Evolutionary conservation across 345 rosid genomes (phyloP).

Genomic region (Arabidopsis arenosa): DNA sequence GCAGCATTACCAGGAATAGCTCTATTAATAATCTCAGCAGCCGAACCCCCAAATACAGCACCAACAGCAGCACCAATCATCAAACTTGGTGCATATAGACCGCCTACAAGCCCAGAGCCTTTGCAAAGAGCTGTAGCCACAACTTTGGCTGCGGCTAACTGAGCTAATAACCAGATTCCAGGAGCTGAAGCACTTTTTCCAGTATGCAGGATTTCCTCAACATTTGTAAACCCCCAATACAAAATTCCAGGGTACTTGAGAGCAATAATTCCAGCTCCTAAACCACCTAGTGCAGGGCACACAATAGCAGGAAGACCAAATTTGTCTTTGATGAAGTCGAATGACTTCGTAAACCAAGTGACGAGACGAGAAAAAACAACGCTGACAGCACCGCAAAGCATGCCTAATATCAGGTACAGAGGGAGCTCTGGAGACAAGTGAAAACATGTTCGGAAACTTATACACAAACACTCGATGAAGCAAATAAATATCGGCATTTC

Average conservation of each 20-base stretch:
- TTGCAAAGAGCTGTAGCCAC: conserved; percentile 94
- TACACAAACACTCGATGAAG: not conserved
- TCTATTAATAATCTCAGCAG: conserved; percentile 84
- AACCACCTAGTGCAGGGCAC: conserved; percentile 96
- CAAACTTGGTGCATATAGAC: conserved; percentile 96
- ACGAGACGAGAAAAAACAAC: conserved; percentile 86
- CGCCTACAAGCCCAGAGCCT: conserved; percentile 98
- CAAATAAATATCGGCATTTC: not conserved
- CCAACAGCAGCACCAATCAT: conserved; percentile 99
- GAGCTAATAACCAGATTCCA: conserved; percentile 93
- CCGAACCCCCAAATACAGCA: conserved; percentile 98
- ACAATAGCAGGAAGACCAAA: conserved; percentile 89
- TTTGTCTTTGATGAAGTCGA: conserved; percentile 75
- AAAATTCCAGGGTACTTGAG: conserved; percentile 96
- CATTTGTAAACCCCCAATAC: conserved; percentile 99
- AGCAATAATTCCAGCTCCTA: conserved; percentile 97
- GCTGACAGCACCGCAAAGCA: conserved; percentile 95
- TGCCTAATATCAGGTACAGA: conserved; percentile 92
- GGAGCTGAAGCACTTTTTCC: conserved; percentile 98
- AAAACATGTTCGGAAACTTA: conserved; percentile 26
- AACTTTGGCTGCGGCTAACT: conserved; percentile 93
- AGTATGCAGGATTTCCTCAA: conserved; percentile 94
- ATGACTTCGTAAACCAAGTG: conserved; percentile 80
- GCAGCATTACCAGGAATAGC: conserved; percentile 98
- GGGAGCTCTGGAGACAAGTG: conserved; percentile 74